Evolutionary conservation across 345 rosid species (phyloP).

Genomic region (Lepidium sativum): DNA sequence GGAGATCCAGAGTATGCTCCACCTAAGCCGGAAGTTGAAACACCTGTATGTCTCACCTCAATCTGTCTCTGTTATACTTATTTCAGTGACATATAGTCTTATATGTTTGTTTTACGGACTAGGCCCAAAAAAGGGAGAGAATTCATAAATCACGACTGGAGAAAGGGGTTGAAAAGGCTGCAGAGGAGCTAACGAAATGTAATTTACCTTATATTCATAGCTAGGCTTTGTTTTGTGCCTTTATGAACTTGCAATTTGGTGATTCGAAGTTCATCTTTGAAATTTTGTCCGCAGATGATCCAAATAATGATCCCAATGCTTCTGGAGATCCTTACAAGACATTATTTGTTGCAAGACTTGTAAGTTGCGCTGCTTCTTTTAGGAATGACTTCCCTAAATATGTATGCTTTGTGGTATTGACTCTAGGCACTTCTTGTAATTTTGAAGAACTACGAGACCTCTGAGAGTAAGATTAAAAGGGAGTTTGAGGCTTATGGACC

Average conservation of each 20-base stretch:
- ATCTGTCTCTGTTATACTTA: background rate
- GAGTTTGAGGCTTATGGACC: conserved; percentile 99
- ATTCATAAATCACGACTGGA: conserved; percentile 68
- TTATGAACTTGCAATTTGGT: background rate
- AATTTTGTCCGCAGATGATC: conserved; percentile 58
- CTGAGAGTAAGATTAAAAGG: conserved; percentile 97
- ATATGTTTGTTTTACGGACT: background rate
- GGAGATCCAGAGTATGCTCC: conserved; percentile 89
- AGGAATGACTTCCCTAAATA: background rate
- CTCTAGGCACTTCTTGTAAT: conserved; percentile 3
- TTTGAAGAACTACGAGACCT: conserved; percentile 91
- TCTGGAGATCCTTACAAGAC: conserved; percentile 99
- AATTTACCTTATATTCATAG: conserved; percentile 5
- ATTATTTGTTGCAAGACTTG: conserved; percentile 89
- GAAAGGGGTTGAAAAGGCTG: conserved; percentile 81
- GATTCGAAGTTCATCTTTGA: background rate
- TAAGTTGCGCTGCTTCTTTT: conserved; percentile 28
- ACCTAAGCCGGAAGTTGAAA: conserved; percentile 67
- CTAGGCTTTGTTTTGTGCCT: background rate
- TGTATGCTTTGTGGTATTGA: background rate
- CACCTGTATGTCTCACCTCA: conserved; percentile 49
- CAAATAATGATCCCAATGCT: conserved; percentile 59
- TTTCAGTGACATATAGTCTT: background rate
- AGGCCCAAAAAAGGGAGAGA: conserved; percentile 73
- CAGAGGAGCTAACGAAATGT: conserved; percentile 77